Evolutionary conservation across 2,329 filamentous ascomycete genomes (phyloP), one percentile per base, ranked within the genome.

Genomic region (Cercospora beticola): DNA sequence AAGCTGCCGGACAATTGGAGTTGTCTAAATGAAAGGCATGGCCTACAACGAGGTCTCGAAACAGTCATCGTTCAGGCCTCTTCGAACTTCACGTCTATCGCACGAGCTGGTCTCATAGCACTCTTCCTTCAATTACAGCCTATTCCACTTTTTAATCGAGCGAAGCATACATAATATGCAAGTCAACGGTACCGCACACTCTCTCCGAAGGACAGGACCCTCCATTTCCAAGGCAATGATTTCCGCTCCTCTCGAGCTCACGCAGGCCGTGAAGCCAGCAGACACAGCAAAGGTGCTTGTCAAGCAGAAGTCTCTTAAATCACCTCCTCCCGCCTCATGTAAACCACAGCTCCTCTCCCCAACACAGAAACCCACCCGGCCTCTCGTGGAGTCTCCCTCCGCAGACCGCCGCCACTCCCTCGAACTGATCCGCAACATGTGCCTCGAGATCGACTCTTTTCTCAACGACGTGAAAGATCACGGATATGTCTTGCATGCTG

Each of bases 401-500:
- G 23, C 18, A 30, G 31, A 21, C 23, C 54, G 12, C 3, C 14
- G 30, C 9, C 54, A 23, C 21, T 5, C 36, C 16, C 18, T 58
- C 54, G 23, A 56, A 28, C 10, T 28, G 2, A 46, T 65, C 14
- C 33, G 16, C 28, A 26, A 33, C 12, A 65, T 68, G 12, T 26
- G 36, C 26, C 30, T 16, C 21, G 61, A 66, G 12, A 69, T 69
- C 60, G 60, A 69, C 30, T 30, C 57, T 5, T 69, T 69, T 28
- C 60, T 69, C 7, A 2, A 52, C 36, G 56, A 66, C 26, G 36
- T 69, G 30, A 54, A 54, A 28, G 18, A 26, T n/a, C 18, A 64
- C 30, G 67, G 67, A 4, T 69, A 60, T 40, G 54, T 69, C 12
- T 56, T 69, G 0, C 60, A 14, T 4, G 52, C 60, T 18, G 16